Evolutionary conservation across 2,329 filamentous ascomycete species (phyloP).

Genomic region (Aspergillus ustus): DNA sequence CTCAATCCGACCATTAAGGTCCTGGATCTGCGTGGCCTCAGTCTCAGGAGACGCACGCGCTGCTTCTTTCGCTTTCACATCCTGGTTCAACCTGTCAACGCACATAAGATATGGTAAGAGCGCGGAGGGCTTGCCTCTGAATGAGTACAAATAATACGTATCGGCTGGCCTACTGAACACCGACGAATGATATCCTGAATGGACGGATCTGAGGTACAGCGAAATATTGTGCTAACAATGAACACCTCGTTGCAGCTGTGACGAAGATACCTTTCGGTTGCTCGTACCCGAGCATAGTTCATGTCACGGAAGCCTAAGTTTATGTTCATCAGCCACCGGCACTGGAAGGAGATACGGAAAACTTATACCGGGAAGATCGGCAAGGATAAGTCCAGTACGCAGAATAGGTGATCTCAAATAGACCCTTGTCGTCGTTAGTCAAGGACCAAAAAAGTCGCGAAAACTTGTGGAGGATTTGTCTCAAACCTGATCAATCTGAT

Average conservation of each 20-base stretch:
- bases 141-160: slow-evolving; percentile 26
- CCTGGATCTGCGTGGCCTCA: too few relatives aligned
- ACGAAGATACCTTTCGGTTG: slow-evolving; percentile 28
- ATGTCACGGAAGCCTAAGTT: slow-evolving; percentile 27
- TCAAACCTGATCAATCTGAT: slow-evolving; percentile 26
- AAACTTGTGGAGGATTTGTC: too few relatives aligned
- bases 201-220: slow-evolving; percentile 24
- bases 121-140: slow-evolving; percentile 16
- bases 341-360: too few relatives aligned
- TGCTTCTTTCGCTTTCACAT: too few relatives aligned
- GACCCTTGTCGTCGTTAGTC: slow-evolving; percentile 18
- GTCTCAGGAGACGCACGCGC: too few relatives aligned
- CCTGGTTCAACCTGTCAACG: too few relatives aligned
- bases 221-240: slow-evolving; percentile 26
- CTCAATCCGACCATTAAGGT: too few relatives aligned
- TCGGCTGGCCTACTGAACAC: slow-evolving; percentile 14
- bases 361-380: slow-evolving; percentile 29
- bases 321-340: too few relatives aligned
- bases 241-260: slow-evolving; percentile 31
- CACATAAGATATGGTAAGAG: too few relatives aligned
- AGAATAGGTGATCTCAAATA: slow-evolving; percentile 27
- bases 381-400: slow-evolving; percentile 25
- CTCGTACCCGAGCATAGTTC: slow-evolving; percentile 26
- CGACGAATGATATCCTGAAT: slow-evolving; percentile 21
- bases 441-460: background rate